Evolutionary conservation across 148 eudicot genomes (phyloP).

Genomic region (Diospyros kaki): DNA sequence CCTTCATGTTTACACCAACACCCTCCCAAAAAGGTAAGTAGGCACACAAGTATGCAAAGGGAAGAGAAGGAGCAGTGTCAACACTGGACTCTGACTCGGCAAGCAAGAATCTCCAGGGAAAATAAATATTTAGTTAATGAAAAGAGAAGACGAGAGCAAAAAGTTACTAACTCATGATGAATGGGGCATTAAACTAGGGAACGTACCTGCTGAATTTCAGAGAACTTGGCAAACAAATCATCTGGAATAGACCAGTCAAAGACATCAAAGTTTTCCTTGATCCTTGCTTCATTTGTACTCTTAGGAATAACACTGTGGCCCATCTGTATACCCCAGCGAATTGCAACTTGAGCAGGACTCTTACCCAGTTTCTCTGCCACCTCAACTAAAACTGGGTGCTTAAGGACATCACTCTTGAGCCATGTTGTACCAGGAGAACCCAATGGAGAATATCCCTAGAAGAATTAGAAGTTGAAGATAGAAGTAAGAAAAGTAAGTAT

Average conservation of each 20-base stretch:
- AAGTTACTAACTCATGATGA: background rate
- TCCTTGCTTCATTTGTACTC: slow-evolving; percentile 58
- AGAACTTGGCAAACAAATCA: slow-evolving; percentile 57
- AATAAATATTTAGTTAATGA: background rate
- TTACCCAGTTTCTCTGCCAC: slow-evolving; percentile 64
- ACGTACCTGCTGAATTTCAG: slow-evolving; percentile 66
- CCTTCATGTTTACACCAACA: too few species aligned
- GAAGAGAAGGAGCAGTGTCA: too few species aligned
- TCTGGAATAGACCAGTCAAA: slow-evolving; percentile 70
- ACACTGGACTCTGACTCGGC: too few species aligned
- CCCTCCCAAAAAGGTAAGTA: too few species aligned
- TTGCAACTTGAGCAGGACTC: slow-evolving; percentile 82
- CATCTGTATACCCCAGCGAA: slow-evolving; percentile 82
- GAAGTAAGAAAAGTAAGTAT: background rate
- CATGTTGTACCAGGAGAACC: slow-evolving; percentile 56
- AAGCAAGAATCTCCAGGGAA: too few species aligned
- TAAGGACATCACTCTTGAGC: slow-evolving; percentile 54
- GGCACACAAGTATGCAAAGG: too few species aligned
- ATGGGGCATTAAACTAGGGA: background rate
- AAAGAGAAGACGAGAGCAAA: background rate
- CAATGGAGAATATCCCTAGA: slow-evolving; percentile 75
- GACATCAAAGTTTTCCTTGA: slow-evolving; percentile 60
- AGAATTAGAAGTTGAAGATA: background rate
- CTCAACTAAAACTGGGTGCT: slow-evolving; percentile 45
- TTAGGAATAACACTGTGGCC: slow-evolving; percentile 86